phyloP scores from a whole-genome alignment of 257 asterid species.

The Solanum tarapatanum region DNA sequence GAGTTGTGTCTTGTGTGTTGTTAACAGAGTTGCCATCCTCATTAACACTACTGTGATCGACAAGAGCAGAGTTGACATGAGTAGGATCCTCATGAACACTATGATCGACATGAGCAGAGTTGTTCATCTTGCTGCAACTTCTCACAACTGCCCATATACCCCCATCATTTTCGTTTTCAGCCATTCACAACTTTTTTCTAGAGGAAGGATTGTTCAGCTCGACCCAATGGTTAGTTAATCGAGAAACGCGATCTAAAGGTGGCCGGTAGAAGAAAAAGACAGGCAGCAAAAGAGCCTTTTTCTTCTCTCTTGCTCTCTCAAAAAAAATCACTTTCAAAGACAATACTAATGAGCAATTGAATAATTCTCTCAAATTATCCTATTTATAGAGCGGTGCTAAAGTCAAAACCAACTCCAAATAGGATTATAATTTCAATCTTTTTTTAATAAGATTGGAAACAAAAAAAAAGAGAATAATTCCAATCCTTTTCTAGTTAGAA shows the following conservation, averaged over 20 bases:
- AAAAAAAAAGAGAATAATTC: too few species aligned
- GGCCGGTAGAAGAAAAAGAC: not conserved
- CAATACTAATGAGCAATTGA: not conserved
- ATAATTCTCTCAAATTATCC: not conserved
- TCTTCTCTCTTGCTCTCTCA: not conserved
- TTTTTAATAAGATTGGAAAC: too few species aligned
- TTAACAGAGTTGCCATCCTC: not conserved
- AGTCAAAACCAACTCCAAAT: not conserved
- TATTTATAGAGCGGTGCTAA: too few species aligned
- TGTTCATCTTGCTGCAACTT: not conserved
- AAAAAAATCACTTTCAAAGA: not conserved
- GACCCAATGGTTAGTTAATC: not conserved
- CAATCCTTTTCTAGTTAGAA: not conserved
- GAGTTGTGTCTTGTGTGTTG: not conserved
- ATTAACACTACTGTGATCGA: not conserved
- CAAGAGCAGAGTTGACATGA: not conserved
- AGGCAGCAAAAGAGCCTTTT: too few species aligned
- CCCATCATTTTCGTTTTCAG: not conserved
- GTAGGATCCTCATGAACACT: not conserved
- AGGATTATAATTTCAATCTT: not conserved
- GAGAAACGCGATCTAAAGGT: not conserved
- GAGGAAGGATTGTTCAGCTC: not conserved
- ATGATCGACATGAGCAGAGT: not conserved
- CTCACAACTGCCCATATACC: constrained; percentile 1
- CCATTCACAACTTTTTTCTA: not conserved